Evolutionary conservation across 352 stramenopile genomes (phyloP).

Genomic region (Globisporangium uncinulatum): DNA sequence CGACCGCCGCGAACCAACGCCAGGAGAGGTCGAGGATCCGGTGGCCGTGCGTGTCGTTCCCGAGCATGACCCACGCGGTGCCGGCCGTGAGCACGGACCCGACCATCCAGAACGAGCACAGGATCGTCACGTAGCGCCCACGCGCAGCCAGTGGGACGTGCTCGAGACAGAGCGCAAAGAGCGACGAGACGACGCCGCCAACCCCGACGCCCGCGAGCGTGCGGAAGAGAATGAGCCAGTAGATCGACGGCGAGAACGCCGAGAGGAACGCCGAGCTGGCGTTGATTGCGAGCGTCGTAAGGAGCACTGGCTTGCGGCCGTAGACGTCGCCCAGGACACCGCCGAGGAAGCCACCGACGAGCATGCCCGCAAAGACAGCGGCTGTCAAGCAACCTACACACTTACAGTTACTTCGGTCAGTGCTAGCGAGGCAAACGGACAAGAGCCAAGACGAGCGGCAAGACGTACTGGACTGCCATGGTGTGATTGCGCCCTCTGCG

Average conservation of each 20-base stretch:
- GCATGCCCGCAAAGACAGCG: conserved; percentile 88
- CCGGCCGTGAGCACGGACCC: conserved; percentile 75
- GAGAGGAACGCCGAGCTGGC: conserved; percentile 68
- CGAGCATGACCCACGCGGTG: conserved; percentile 83
- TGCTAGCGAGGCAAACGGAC: too few species aligned
- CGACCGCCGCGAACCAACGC: conserved; percentile 75
- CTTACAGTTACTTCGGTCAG: conserved; percentile 2
- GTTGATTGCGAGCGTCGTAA: conserved; percentile 79
- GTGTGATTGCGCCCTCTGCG: conserved; percentile 48
- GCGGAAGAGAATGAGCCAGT: conserved; percentile 76
- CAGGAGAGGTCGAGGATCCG: conserved; percentile 73
- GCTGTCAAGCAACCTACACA: conserved; percentile 77
- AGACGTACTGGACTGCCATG: conserved; percentile 69
- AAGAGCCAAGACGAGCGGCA: neutral
- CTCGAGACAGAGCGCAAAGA: conserved; percentile 86
- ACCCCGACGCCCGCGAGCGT: conserved; percentile 65
- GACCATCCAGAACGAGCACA: conserved; percentile 92
- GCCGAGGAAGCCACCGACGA: conserved; percentile 68
- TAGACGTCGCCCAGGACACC: conserved; percentile 76
- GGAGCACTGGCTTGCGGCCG: conserved; percentile 71
- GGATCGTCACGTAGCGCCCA: conserved; percentile 77
- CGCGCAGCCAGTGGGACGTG: conserved; percentile 65
- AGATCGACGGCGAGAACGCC: conserved; percentile 58
- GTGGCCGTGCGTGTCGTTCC: conserved; percentile 48
- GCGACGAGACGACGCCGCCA: conserved; percentile 77